Percentiles rank a stretch among this genome's conserved stretches.
phyloP scores from a whole-genome alignment of 148 eudicot genomes.

The Gaultheria prostrata region DNA sequence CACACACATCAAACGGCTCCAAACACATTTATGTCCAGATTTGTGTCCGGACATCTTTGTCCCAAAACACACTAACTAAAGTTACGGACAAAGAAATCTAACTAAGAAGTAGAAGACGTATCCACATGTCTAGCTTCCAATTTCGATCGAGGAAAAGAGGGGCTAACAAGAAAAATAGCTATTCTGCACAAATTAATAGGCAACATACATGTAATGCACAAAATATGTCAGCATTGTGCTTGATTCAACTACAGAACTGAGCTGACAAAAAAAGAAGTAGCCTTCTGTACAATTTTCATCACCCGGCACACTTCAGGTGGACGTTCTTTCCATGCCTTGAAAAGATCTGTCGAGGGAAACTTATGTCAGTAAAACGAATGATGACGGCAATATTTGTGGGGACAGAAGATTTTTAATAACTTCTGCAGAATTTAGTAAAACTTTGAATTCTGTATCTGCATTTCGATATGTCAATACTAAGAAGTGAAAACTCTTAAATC shows the following conservation, averaged over 20 bases:
- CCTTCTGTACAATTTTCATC: slow-evolving; percentile 10
- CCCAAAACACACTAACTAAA: not conserved
- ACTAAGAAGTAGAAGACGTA: not conserved
- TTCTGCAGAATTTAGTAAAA: not conserved
- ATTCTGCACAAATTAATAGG: not conserved
- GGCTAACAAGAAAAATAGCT: not conserved
- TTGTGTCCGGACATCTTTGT: not conserved
- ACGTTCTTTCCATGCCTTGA: not conserved
- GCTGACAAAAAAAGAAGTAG: not conserved
- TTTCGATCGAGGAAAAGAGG: not conserved
- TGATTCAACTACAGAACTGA: slow-evolving; percentile 1
- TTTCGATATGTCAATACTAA: not conserved
- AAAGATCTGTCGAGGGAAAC: not conserved
- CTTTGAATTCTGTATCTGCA: not conserved
- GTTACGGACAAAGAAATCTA: not conserved
- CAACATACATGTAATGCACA: not conserved
- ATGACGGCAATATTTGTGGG: not conserved
- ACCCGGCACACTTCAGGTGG: not conserved
- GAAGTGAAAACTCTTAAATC: not conserved
- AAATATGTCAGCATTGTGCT: not conserved
- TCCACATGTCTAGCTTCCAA: not conserved
- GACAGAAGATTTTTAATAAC: not conserved
- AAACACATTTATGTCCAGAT: not conserved
- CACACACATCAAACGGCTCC: not conserved
- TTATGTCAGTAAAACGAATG: not conserved